Evolutionary conservation across 2,329 filamentous ascomycete species (phyloP).

Genomic region (Monosporascus cannonballus): DNA sequence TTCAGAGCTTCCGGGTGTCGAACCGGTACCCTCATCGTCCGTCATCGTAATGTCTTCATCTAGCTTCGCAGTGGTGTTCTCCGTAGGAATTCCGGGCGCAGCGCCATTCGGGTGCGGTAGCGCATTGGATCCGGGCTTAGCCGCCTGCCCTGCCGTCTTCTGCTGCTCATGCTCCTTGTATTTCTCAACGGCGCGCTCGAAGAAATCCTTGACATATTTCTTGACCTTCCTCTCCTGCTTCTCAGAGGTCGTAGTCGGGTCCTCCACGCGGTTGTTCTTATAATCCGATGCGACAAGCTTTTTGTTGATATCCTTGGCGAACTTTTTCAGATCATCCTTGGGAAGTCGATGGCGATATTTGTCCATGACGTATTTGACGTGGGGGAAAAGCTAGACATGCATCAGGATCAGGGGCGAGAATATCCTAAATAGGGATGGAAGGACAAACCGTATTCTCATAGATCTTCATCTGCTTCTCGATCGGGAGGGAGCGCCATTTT

Average conservation of each 20-base stretch:
- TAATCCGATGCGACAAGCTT: conserved; percentile 89
- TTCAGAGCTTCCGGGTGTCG: conserved; percentile 41
- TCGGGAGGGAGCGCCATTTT: conserved; percentile 62
- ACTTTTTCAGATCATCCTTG: conserved; percentile 64
- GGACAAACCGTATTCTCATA: conserved; percentile 82
- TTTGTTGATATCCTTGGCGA: conserved; percentile 67
- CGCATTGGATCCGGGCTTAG: conserved; percentile 20
- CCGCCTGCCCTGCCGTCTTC: conserved; percentile 39
- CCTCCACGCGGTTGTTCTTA: conserved; percentile 78
- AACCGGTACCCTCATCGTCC: conserved; percentile 38
- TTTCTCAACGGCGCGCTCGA: conserved; percentile 80
- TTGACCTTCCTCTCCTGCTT: conserved; percentile 80
- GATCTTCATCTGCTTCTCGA: conserved; percentile 89
- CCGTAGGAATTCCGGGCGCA: conserved; percentile 10
- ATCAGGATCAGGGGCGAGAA: conserved; percentile 15
- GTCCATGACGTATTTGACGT: conserved; percentile 79
- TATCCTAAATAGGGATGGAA: not conserved
- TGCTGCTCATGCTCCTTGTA: conserved; percentile 62
- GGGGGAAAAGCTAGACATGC: conserved; percentile 62
- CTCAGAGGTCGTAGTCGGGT: conserved; percentile 67
- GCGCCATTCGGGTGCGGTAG: conserved; percentile 17
- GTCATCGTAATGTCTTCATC: conserved; percentile 29
- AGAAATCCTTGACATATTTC: conserved; percentile 75
- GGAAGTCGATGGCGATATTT: conserved; percentile 84
- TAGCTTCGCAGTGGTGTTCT: conserved; percentile 17